Percentiles rank a stretch among this genome's conserved stretches.
phyloP scores from a whole-genome alignment of 768 basidiomycete genomes.

The Calocybe indica region DNA sequence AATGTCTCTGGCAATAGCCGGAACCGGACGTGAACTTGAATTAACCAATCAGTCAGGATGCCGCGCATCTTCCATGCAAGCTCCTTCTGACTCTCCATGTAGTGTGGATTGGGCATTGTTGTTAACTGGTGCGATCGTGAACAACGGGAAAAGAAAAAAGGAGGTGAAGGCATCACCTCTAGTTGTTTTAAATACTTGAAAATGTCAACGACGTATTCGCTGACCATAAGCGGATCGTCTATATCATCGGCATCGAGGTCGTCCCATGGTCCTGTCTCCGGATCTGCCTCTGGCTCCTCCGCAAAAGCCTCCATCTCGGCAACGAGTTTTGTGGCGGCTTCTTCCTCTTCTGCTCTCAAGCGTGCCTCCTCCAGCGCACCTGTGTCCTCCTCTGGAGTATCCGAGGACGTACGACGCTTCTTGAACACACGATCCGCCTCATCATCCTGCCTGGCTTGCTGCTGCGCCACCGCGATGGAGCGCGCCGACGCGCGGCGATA shows the following conservation, averaged over 20 bases:
- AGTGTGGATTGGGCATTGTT: conserved; percentile 88
- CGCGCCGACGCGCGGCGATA: conserved; percentile 19
- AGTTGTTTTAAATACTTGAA: conserved; percentile 86
- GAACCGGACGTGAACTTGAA: conserved; percentile 92
- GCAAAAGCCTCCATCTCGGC: conserved; percentile 47
- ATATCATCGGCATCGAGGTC: conserved; percentile 91
- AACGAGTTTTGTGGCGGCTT: conserved; percentile 32
- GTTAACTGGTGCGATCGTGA: conserved; percentile 37
- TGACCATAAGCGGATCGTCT: conserved; percentile 95
- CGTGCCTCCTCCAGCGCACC: conserved; percentile 25
- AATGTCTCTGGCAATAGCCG: conserved; percentile 91
- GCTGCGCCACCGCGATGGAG: conserved; percentile 12
- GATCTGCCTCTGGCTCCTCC: conserved; percentile 59
- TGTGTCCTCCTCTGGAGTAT: conserved; percentile 46
- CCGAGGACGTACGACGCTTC: conserved; percentile 68
- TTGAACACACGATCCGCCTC: conserved; percentile 61
- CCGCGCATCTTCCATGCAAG: conserved; percentile 96
- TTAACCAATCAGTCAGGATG: conserved; percentile 93
- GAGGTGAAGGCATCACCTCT: conserved; percentile 52
- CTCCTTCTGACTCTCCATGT: conserved; percentile 93
- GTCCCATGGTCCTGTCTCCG: conserved; percentile 68
- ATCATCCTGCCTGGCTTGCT: conserved; percentile 41
- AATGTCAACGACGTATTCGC: conserved; percentile 92
- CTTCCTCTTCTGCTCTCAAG: conserved; percentile 41
- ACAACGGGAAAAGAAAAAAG: conserved; percentile 4